phyloP scores from a whole-genome alignment of 169 alveolate genomes.

The Besnoitia besnoiti region DNA sequence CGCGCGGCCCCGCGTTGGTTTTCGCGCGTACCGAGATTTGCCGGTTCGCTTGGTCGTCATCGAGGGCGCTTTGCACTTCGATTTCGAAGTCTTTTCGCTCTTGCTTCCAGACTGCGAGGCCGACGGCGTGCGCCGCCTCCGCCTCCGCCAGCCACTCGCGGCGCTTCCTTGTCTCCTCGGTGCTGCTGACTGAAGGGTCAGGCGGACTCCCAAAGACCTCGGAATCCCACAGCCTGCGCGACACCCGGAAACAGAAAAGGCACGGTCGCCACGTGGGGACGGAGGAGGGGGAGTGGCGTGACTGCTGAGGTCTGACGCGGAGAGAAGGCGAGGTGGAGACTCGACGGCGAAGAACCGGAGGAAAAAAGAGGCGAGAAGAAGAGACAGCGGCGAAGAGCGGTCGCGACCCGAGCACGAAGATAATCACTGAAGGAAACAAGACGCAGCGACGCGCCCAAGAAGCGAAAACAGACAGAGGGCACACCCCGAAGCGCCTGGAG shows the following conservation, averaged over 20 bases:
- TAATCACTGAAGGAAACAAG: not conserved
- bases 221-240: slow-evolving; percentile 11
- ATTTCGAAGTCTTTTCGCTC: slow-evolving; percentile 34
- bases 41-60: slow-evolving; percentile 49
- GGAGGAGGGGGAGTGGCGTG: not conserved
- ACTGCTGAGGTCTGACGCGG: not conserved
- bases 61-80: slow-evolving; percentile 45
- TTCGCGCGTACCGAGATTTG: slow-evolving; percentile 11
- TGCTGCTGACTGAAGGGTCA: not conserved
- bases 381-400: not conserved
- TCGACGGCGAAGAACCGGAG: not conserved
- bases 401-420: too few relatives aligned
- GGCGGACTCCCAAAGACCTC: not conserved
- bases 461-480: not conserved
- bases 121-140: slow-evolving; percentile 34
- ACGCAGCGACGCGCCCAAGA: not conserved
- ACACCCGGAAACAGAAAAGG: not conserved
- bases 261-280: not conserved
- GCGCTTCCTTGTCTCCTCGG: not conserved
- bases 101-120: not conserved
- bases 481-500: not conserved
- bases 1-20: not conserved
- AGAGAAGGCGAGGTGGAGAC: not conserved
- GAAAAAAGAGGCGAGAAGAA: not conserved
- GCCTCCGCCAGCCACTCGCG: not conserved